Evolutionary conservation across 2,329 filamentous ascomycete genomes (phyloP).

Genomic region (Fusarium austroafricanum): DNA sequence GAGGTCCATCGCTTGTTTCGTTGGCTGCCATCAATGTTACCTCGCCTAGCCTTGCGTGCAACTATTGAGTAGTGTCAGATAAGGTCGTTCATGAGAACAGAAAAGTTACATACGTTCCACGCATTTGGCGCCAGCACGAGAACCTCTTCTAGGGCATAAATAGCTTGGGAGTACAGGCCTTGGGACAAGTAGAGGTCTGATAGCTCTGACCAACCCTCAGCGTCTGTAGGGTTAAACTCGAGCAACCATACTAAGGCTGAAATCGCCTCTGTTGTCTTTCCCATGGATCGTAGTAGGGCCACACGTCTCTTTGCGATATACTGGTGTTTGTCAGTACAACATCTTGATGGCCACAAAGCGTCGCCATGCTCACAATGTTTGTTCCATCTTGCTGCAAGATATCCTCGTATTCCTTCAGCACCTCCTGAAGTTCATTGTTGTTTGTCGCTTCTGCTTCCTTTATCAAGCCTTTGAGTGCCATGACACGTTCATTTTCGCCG

Average conservation of each 20-base stretch:
- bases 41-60: constrained; percentile 89
- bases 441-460: constrained; percentile 83
- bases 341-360: background rate
- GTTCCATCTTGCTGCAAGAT: constrained; percentile 78
- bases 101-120: constrained; percentile 79
- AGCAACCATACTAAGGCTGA: constrained; percentile 78
- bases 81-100: constrained; percentile 2
- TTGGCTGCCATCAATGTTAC: constrained; percentile 77
- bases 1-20: constrained; percentile 54
- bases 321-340: constrained; percentile 57
- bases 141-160: constrained; percentile 92
- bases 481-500: constrained; percentile 82
- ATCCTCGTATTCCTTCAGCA: constrained; percentile 82
- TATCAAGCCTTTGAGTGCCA: constrained; percentile 84
- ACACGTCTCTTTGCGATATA: constrained; percentile 87
- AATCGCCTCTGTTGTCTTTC: constrained; percentile 77
- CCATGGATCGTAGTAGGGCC: constrained; percentile 81
- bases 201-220: constrained; percentile 93
- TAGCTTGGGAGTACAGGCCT: constrained; percentile 82
- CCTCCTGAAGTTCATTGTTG: constrained; percentile 71
- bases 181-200: constrained; percentile 86
- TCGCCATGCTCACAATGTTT: constrained; percentile 73
- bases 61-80: constrained; percentile 60
- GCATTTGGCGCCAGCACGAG: constrained; percentile 88
- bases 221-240: constrained; percentile 87